phyloP scores from a whole-genome alignment of 352 stramenopile genomes.

The Poterioochromonas sp. region DNA sequence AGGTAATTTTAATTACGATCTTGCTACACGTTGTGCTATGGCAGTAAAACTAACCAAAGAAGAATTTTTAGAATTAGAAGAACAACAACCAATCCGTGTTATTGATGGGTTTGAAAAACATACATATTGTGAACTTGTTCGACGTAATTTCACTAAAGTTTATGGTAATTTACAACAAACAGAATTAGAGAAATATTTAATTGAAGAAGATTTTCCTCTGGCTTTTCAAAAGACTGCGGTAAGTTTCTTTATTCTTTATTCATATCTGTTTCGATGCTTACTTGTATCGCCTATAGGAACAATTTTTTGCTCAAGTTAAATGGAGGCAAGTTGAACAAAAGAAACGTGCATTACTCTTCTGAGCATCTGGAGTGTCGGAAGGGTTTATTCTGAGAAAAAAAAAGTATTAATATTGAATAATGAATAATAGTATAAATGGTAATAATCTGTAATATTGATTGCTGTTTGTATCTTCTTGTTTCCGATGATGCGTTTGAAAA shows the following conservation, averaged over 20 bases:
- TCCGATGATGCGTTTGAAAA: no score
- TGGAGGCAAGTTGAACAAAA: slow-evolving; percentile 20
- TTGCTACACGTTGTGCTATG: neutral
- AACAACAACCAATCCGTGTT: neutral
- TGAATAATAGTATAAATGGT: no score
- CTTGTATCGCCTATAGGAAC: neutral
- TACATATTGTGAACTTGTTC: slow-evolving; percentile 18
- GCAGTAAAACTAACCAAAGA: neutral
- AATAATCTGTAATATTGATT: no score
- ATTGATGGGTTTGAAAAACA: neutral
- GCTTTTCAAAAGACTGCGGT: slow-evolving; percentile 8
- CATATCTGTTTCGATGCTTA: neutral
- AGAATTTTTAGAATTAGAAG: neutral
- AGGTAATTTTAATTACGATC: neutral
- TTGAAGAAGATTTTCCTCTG: neutral
- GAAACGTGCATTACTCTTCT: slow-evolving; percentile 19
- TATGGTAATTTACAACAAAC: slow-evolving; percentile 17
- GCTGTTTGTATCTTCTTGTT: no score
- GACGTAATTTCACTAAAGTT: slow-evolving; percentile 1
- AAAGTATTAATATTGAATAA: no score
- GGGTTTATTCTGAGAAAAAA: no score
- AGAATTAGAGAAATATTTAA: slow-evolving; percentile 20
- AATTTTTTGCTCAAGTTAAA: neutral
- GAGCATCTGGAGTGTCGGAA: no score
- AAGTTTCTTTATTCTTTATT: neutral